These are phyloP conservation scores for Cymbopogon flexuosus DNA, from an alignment of 202 grass and related monocot genomes.

Conservation along the genomic window DNA sequence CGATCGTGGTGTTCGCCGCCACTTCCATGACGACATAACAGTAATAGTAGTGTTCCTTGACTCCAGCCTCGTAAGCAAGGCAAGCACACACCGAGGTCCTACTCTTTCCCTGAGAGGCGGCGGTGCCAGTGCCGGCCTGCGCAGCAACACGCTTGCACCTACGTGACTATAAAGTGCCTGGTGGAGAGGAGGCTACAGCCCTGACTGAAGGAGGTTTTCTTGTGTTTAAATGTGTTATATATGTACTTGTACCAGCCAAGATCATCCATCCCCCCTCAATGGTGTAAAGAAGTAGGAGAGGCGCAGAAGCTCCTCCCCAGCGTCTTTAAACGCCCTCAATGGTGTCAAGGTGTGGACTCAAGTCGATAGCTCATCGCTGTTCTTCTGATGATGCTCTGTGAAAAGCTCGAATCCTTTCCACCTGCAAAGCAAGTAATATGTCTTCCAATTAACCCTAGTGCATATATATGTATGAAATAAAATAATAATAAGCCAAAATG, in stretches of 20 bases:
- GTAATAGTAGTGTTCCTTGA: conserved; percentile 84
- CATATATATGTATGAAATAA: conserved; percentile 18
- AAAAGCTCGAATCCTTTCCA: conserved; percentile 24
- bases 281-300: conserved; percentile 34
- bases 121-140: conserved; percentile 38
- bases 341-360: conserved; percentile 29
- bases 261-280: not conserved
- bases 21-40: conserved; percentile 95
- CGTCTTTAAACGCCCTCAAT: conserved; percentile 28
- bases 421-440: conserved; percentile 1
- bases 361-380: conserved; percentile 14
- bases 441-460: conserved; percentile 38
- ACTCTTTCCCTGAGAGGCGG: conserved; percentile 63
- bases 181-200: not conserved
- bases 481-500: conserved; percentile 24
- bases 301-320: conserved; percentile 16
- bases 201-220: not conserved
- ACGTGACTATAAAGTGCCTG: not conserved
- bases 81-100: conserved; percentile 40
- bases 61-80: conserved; percentile 63
- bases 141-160: conserved; percentile 60
- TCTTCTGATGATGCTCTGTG: conserved; percentile 26
- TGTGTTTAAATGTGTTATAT: not conserved
- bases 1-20: conserved; percentile 72
- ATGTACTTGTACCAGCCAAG: not conserved